Base-by-base conservation (phyloP, 2,329 filamentous ascomycete genomes). In the Xylaria sp. region DNA sequence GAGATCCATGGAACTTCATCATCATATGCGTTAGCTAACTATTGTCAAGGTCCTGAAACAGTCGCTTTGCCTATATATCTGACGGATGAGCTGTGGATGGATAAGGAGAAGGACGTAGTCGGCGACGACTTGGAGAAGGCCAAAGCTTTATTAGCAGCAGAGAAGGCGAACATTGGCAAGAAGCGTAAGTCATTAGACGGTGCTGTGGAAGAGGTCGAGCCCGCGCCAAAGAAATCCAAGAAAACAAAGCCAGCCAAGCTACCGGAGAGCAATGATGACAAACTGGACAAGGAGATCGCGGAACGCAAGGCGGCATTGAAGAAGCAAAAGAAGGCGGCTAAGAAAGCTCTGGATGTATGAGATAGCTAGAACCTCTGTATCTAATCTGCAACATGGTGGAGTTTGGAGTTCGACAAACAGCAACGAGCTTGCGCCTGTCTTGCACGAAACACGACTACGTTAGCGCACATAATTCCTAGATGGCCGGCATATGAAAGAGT, bases 11-110 rank as follows among this genome's bases (percentile, higher is more conserved):
- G 9, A n/a, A 32, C 7, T 2, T 30, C 11, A 12, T 11, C 5
- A 47, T 39, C n/a, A 57, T 51, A 32, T 1, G n/a, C n/a, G n/a
- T 60, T 27, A 54, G 34, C 65, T 70, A 68, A 70, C 51, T 50
- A 0, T 34, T 48, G 1, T 30, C 39, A 36, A 86, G 93, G 93
- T 2, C 91, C 93, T 32, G 90, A 93, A 77, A 97, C 95, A 4
- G 91, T 90, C 69, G 92, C 95, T 8, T 85, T 99, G 76, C 96
- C 96, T n/a, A 90, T 99, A 78, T 99, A 94, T 93, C 83, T 97
- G 78, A 92, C 95, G 4, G 91, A 94, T 74, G 94, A 98, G 85
- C 85, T 99, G 71, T 99, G 96, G 94, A 81, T 91, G 17, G 92
- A 96, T 72, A 86, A 89, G 70, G 86, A 89, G 69, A 90, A 93